phyloP scores from a whole-genome alignment of 805 yeast species.

The Monosporozyma unispora region DNA sequence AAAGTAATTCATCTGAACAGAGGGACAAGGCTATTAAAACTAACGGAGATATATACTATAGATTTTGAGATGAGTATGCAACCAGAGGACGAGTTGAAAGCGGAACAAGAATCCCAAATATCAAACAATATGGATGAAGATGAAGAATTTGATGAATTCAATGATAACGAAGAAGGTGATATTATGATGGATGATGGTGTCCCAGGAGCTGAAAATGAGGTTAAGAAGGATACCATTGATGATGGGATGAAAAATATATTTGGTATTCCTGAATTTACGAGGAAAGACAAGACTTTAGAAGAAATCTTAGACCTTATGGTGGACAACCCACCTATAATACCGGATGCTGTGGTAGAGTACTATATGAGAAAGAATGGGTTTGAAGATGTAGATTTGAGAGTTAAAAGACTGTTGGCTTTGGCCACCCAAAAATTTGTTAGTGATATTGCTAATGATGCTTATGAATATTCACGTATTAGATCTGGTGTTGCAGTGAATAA shows the following conservation, averaged over 20 bases:
- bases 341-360: slow-evolving; percentile 93
- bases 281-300: slow-evolving; percentile 72
- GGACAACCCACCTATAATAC: slow-evolving; percentile 90
- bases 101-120: background rate
- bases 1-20: no score
- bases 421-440: slow-evolving; percentile 94
- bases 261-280: slow-evolving; percentile 57
- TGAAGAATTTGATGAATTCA: slow-evolving; percentile 30
- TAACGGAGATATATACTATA: background rate
- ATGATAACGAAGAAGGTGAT: slow-evolving; percentile 28
- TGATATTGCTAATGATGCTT: slow-evolving; percentile 94
- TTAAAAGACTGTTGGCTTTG: slow-evolving; percentile 76
- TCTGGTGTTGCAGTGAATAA: slow-evolving; percentile 81
- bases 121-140: slow-evolving; percentile 7
- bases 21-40: no score
- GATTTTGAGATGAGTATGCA: background rate
- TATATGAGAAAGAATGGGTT: slow-evolving; percentile 81
- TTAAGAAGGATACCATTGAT: slow-evolving; percentile 16
- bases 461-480: slow-evolving; percentile 87
- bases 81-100: background rate
- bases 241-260: slow-evolving; percentile 30
- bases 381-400: slow-evolving; percentile 64
- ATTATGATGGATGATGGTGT: slow-evolving; percentile 7
- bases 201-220: background rate
- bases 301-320: slow-evolving; percentile 86